A percentile compares a stretch with the other conserved stretches of the same genome.
Evolutionary conservation across 2,329 filamentous ascomycete genomes (phyloP).

Genomic region (Talaromyces sp.): DNA sequence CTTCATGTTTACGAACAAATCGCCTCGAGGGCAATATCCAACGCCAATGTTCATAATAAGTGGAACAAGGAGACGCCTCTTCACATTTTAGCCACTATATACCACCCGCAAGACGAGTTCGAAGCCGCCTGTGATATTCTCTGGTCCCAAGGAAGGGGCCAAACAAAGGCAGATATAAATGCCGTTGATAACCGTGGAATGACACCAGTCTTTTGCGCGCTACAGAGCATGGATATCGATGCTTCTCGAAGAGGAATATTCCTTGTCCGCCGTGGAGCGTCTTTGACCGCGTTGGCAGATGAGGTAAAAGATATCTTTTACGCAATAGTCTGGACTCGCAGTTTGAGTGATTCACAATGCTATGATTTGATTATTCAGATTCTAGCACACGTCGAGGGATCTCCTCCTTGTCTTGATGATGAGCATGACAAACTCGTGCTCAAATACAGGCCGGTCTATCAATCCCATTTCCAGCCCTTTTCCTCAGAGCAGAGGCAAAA

Average conservation of each 20-base stretch:
- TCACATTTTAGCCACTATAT: constrained; percentile 16
- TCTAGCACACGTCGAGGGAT: constrained; percentile 11
- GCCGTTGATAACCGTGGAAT: constrained; percentile 13
- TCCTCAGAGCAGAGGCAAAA: background rate
- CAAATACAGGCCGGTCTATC: background rate
- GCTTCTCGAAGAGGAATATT: constrained; percentile 15
- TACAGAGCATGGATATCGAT: constrained; percentile 15
- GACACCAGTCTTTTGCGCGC: constrained; percentile 18
- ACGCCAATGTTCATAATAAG: constrained; percentile 14
- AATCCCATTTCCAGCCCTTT: background rate
- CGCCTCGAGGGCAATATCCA: constrained; percentile 9
- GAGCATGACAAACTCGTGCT: background rate
- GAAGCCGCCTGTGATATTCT: constrained; percentile 18
- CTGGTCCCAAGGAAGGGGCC: constrained; percentile 10
- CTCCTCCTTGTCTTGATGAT: background rate
- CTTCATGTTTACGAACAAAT: constrained; percentile 15
- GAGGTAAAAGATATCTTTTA: constrained; percentile 19
- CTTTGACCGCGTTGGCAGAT: constrained; percentile 6
- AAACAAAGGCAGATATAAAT: constrained; percentile 16
- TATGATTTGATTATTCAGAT: constrained; percentile 17
- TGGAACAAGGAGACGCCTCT: constrained; percentile 19
- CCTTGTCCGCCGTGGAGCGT: constrained; percentile 17
- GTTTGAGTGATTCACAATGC: constrained; percentile 16
- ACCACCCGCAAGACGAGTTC: constrained; percentile 20
- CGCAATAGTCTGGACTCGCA: constrained; percentile 16